Evolutionary conservation across 1,139 yeast species (phyloP).

Genomic region (Blastobotrys buckinghamii): DNA sequence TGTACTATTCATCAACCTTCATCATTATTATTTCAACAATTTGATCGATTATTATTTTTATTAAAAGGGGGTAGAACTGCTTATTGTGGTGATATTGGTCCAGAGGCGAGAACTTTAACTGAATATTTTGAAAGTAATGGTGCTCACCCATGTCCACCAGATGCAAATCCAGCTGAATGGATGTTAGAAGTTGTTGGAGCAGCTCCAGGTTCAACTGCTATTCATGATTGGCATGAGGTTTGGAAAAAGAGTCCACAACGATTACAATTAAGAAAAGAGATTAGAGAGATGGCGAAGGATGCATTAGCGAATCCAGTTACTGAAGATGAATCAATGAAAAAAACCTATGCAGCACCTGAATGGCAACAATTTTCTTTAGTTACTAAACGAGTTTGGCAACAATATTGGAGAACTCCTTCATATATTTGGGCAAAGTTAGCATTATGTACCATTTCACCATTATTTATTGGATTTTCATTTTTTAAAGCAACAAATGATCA

Average conservation of each 20-base stretch:
- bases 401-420: slow-evolving; percentile 70
- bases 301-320: slow-evolving; percentile 19
- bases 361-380: slow-evolving; percentile 48
- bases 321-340: slow-evolving; percentile 18
- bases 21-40: slow-evolving; percentile 67
- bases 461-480: slow-evolving; percentile 72
- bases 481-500: slow-evolving; percentile 57
- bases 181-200: slow-evolving; percentile 77
- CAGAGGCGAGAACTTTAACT: slow-evolving; percentile 53
- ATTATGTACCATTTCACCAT: slow-evolving; percentile 44
- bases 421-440: slow-evolving; percentile 63
- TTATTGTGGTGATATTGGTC: slow-evolving; percentile 75
- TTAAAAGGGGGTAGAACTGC: slow-evolving; percentile 74
- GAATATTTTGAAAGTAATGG: slow-evolving; percentile 67
- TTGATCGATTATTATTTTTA: slow-evolving; percentile 67
- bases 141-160: slow-evolving; percentile 56
- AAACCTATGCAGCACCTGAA: slow-evolving; percentile 39
- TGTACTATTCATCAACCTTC: slow-evolving; percentile 86
- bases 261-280: slow-evolving; percentile 34
- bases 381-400: slow-evolving; percentile 47
- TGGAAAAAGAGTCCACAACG: slow-evolving; percentile 60
- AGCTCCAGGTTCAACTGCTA: slow-evolving; percentile 68
- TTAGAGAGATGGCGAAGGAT: slow-evolving; percentile 24
- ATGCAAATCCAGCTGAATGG: slow-evolving; percentile 80
- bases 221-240: slow-evolving; percentile 56